A percentile compares a stretch with the other conserved stretches of the same genome.
phyloP scores from a whole-genome alignment of 352 stramenopile species.

The Pythium oligandrum region DNA sequence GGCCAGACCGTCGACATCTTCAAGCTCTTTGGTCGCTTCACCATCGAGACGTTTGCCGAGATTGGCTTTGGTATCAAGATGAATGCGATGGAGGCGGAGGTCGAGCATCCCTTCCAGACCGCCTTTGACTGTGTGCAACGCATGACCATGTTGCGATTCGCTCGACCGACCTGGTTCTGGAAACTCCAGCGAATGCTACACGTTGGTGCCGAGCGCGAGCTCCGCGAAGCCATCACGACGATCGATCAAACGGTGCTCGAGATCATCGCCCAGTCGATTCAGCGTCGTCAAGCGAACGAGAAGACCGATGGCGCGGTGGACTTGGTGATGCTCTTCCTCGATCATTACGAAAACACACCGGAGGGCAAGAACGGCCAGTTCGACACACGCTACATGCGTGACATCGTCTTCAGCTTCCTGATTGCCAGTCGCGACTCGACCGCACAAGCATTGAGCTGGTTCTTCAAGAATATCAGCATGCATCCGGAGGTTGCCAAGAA shows the following conservation, averaged over 20 bases:
- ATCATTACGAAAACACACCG: constrained; percentile 6
- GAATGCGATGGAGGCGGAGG: constrained; percentile 20
- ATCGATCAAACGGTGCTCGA: constrained; percentile 34
- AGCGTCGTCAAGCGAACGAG: not conserved
- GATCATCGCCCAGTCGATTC: constrained; percentile 37
- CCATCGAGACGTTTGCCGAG: constrained; percentile 59
- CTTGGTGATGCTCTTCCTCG: constrained; percentile 24
- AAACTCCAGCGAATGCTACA: constrained; percentile 33
- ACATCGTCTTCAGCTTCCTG: constrained; percentile 82
- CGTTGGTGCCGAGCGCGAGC: constrained; percentile 25
- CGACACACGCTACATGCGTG: constrained; percentile 33
- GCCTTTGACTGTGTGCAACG: constrained; percentile 46
- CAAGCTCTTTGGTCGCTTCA: constrained; percentile 44
- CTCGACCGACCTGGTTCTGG: constrained; percentile 33
- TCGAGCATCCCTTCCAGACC: constrained; percentile 41
- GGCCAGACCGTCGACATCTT: constrained; percentile 29
- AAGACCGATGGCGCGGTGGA: not conserved
- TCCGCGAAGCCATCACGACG: constrained; percentile 24
- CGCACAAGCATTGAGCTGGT: constrained; percentile 64
- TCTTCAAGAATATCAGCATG: constrained; percentile 51
- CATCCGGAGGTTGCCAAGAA: constrained; percentile 47
- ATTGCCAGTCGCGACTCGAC: constrained; percentile 76
- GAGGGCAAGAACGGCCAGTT: constrained; percentile 7
- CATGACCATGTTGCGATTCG: constrained; percentile 31
- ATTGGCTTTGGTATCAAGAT: constrained; percentile 66